Evolutionary conservation across 1,284 basidiomycete genomes (phyloP), one percentile per base, ranked within the genome.

Genomic region (Hypsizygus ulmarius): DNA sequence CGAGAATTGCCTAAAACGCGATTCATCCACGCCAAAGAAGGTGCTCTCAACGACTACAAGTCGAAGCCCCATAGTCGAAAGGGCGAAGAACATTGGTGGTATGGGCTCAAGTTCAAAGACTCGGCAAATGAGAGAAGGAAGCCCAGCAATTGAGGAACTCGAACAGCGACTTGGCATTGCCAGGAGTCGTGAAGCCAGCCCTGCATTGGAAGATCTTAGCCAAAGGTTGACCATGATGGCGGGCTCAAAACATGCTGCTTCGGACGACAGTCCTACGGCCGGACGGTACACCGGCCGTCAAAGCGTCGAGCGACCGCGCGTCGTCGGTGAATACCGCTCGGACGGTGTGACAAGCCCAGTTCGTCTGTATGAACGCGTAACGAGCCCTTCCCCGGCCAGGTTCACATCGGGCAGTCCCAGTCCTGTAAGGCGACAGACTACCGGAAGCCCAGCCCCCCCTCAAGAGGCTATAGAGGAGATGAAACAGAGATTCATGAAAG

Each of bases 1-100:
- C 56, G 88, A 87, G 49, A 80, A 64, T 21, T 88, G 84, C 58
- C 69, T 88, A 35, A 79, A 75, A 52, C 73, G 81, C 40, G 77
- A 76, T 49, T 71, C 62, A 29, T 70, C 62, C 25, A 75, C 67
- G 21, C 73, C 76, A 19, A 75, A 68, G 55, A 75, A 70, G 58
- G 64, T 58, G 32, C 46, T 45, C 19, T 45, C 51, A 6, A 52
- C 53, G 45, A 64, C 57, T 45, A 61, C 56, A 18, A 57, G 58
- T 21, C 64, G 59, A 28, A 67, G 63, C 14, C 63, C 67, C 28
- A 58, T 44, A 55, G 45, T 57, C 41, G 59, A 69, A 45, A 52
- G 56, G 25, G 50, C 58, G 39, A 71, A 61, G 43, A 76, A 73
- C 25, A 60, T 75, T 2, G 72, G 72, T 16, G 72, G 73, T 5